A percentile compares a stretch with the other conserved stretches of the same genome.
These are phyloP conservation scores for Macrolepiota albuminosa DNA, from an alignment of 768 basidiomycete species.

Conservation along the genomic window DNA sequence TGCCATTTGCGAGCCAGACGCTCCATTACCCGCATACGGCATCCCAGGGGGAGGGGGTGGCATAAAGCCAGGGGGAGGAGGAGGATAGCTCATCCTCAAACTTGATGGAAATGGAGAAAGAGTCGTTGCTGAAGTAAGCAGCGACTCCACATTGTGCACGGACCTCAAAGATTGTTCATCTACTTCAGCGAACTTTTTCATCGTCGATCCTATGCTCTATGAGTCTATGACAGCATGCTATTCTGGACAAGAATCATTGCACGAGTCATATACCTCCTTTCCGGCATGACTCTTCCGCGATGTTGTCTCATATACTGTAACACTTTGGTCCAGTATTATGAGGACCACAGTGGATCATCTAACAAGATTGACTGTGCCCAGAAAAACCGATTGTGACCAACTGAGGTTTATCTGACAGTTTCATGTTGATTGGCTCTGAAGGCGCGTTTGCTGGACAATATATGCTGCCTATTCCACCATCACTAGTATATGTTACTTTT, in stretches of 20 bases:
- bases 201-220: background rate
- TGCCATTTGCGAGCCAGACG: conserved; percentile 40
- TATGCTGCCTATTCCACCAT: background rate
- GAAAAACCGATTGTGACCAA: background rate
- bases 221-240: background rate
- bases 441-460: background rate
- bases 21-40: conserved; percentile 30
- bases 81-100: conserved; percentile 51
- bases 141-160: conserved; percentile 28
- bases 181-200: background rate
- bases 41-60: conserved; percentile 52
- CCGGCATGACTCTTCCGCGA: background rate
- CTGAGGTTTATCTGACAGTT: background rate
- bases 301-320: background rate
- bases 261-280: background rate
- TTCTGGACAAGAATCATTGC: background rate
- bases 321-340: background rate
- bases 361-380: background rate
- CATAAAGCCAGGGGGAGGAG: conserved; percentile 49
- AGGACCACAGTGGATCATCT: background rate
- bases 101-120: conserved; percentile 29
- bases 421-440: background rate
- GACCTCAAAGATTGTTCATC: conserved; percentile 20
- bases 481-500: background rate
- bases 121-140: conserved; percentile 40